These are phyloP conservation scores for Botrytis fragariae DNA, from an alignment of 2,329 filamentous ascomycete genomes.

Conservation along the genomic window DNA sequence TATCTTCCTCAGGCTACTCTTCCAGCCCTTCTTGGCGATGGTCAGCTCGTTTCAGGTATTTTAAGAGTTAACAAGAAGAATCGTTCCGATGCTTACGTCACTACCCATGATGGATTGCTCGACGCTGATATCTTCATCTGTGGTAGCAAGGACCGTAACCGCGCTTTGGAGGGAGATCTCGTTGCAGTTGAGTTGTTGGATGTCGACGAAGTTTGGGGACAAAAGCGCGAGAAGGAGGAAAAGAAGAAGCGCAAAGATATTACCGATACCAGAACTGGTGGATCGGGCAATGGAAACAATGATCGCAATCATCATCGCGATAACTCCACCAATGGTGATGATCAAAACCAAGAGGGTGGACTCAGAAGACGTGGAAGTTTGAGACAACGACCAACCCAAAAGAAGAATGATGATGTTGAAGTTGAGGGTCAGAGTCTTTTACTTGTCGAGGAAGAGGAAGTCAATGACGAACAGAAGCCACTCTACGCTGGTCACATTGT, in stretches of 20 bases:
- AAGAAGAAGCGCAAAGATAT: conserved; percentile 99
- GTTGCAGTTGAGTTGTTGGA: conserved; percentile 95
- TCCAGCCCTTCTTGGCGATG: conserved; percentile 84
- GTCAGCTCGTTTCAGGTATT: conserved; percentile 92
- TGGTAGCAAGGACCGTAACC: conserved; percentile 97
- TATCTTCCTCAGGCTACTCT: conserved; percentile 94
- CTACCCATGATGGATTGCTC: conserved; percentile 79
- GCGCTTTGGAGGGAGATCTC: conserved; percentile 91
- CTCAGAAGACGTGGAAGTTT: conserved; percentile 91
- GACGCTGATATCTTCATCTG: conserved; percentile 99
- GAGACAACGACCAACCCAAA: conserved; percentile 93
- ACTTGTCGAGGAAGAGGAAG: conserved; percentile 96
- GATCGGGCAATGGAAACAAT: conserved; percentile 70
- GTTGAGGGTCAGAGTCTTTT: conserved; percentile 96
- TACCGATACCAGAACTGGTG: conserved; percentile 79
- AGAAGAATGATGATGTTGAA: conserved; percentile 99
- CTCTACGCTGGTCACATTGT: conserved; percentile 96
- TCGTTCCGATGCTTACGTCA: conserved; percentile 95
- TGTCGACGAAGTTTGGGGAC: conserved; percentile 96
- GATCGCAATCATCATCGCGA: conserved; percentile 49
- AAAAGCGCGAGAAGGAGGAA: conserved; percentile 99
- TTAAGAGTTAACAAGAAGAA: conserved; percentile 99
- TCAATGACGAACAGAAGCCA: conserved; percentile 97
- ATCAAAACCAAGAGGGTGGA: conserved; percentile 62
- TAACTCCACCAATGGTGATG: conserved; percentile 61